phyloP scores from a whole-genome alignment of 2,329 filamentous ascomycete genomes.

The Colletotrichum destructivum region DNA sequence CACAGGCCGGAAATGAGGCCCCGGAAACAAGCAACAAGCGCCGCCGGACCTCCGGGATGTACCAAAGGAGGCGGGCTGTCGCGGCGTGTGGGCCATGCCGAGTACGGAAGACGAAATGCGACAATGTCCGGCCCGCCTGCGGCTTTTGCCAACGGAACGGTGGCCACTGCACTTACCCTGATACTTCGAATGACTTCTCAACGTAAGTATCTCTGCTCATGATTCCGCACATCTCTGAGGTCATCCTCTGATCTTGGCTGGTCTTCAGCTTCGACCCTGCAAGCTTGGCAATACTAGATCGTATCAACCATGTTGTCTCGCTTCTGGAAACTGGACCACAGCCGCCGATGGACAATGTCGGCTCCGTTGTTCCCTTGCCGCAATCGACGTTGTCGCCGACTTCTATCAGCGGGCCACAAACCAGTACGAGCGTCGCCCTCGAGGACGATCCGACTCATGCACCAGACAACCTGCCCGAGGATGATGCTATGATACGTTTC shows the following conservation, averaged over 20 bases:
- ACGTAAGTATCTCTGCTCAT: constrained; percentile 24
- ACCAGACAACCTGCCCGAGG: constrained; percentile 12
- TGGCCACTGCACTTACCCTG: constrained; percentile 53
- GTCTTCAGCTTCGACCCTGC: constrained; percentile 53
- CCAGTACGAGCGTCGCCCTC: neutral
- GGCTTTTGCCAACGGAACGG: constrained; percentile 53
- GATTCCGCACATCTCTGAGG: neutral
- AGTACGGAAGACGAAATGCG: constrained; percentile 55
- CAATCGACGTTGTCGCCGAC: neutral
- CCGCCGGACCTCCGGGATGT: constrained; percentile 37
- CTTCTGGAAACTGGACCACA: constrained; percentile 42
- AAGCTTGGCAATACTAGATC: constrained; percentile 53
- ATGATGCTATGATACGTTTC: constrained; percentile 31
- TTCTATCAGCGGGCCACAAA: constrained; percentile 3
- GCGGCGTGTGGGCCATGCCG: constrained; percentile 55
- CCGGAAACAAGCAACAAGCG: constrained; percentile 30
- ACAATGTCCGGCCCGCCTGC: constrained; percentile 54
- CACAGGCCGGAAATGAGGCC: constrained; percentile 14
- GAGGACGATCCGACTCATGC: neutral
- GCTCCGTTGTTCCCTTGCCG: neutral
- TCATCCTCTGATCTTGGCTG: neutral
- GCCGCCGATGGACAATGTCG: neutral
- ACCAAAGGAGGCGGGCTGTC: constrained; percentile 51
- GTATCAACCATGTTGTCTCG: constrained; percentile 47
- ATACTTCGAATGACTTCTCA: constrained; percentile 47